A percentile compares a stretch with the other conserved stretches of the same genome.
These are phyloP conservation scores for Schizothecium vesticola DNA, from an alignment of 495 filamentous ascomycete species.

Conservation along the genomic window DNA sequence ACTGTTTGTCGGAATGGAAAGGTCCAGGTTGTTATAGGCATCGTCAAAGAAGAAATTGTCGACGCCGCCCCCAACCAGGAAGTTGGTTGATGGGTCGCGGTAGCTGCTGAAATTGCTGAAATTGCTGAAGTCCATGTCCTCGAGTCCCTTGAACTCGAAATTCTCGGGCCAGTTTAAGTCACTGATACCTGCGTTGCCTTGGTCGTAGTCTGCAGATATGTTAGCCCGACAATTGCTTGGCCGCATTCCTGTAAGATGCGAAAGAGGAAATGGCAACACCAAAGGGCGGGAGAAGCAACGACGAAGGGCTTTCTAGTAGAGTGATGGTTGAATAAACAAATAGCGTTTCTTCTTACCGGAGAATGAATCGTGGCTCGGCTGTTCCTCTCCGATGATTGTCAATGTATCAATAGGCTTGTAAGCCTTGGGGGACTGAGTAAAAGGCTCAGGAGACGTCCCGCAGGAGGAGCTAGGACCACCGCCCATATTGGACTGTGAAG, in stretches of 20 bases:
- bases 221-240: constrained; percentile 8
- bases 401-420: constrained; percentile 57
- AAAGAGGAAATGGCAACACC: background rate
- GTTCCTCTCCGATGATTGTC: constrained; percentile 53
- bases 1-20: constrained; percentile 64
- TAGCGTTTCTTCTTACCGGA: no score
- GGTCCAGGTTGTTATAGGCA: constrained; percentile 73
- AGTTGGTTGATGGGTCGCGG: constrained; percentile 79
- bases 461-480: constrained; percentile 63
- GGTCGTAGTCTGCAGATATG: constrained; percentile 27
- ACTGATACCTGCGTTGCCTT: constrained; percentile 23
- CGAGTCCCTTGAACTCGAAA: constrained; percentile 65
- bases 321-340: background rate
- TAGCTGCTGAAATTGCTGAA: constrained; percentile 86
- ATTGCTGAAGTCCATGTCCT: background rate
- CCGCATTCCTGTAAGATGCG: background rate
- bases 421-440: constrained; percentile 48
- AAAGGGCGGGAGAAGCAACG: no score
- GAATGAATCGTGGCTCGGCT: constrained; percentile 22
- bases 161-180: constrained; percentile 79
- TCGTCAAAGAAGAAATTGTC: constrained; percentile 50
- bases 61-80: constrained; percentile 34
- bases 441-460: constrained; percentile 56
- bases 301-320: no score
- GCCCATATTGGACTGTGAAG: constrained; percentile 51